Evolutionary conservation across 164 flowering plant genomes (phyloP).

Genomic region (Saururus chinensis): DNA sequence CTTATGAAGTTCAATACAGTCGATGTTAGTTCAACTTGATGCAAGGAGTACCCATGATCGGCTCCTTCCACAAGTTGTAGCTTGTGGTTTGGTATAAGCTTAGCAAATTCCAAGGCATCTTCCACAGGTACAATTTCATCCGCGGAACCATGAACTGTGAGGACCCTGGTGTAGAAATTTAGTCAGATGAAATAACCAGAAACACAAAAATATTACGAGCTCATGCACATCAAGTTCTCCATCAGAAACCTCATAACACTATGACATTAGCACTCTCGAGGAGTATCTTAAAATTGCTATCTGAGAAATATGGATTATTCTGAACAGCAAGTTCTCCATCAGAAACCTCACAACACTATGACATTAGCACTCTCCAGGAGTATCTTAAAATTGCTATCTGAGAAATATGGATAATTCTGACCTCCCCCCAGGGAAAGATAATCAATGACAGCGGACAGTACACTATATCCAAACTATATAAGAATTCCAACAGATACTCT

Average conservation of each 20-base stretch:
- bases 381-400: not conserved
- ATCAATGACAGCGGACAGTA: not conserved
- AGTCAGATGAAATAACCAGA: not conserved
- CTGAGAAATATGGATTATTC: no score
- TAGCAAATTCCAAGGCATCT: slow-evolving; percentile 63
- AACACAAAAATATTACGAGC: not conserved
- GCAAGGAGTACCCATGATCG: slow-evolving; percentile 49
- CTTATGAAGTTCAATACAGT: slow-evolving; percentile 43
- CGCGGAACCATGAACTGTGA: slow-evolving; percentile 77
- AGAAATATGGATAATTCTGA: not conserved
- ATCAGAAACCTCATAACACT: no score
- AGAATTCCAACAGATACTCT: no score
- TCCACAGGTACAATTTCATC: slow-evolving; percentile 65
- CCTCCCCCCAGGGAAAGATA: not conserved
- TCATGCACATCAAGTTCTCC: no score
- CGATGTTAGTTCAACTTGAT: slow-evolving; percentile 49
- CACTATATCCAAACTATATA: not conserved
- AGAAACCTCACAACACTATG: no score
- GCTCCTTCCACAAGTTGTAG: slow-evolving; percentile 67
- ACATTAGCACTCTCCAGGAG: no score
- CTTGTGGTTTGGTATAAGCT: slow-evolving; percentile 71
- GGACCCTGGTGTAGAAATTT: slow-evolving; percentile 37
- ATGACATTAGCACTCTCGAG: no score
- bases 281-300: not conserved
- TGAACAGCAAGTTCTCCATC: no score